Conservation (phyloP, 1,139 yeast genomes). For the Magnusiomyces magnusii region DNA sequence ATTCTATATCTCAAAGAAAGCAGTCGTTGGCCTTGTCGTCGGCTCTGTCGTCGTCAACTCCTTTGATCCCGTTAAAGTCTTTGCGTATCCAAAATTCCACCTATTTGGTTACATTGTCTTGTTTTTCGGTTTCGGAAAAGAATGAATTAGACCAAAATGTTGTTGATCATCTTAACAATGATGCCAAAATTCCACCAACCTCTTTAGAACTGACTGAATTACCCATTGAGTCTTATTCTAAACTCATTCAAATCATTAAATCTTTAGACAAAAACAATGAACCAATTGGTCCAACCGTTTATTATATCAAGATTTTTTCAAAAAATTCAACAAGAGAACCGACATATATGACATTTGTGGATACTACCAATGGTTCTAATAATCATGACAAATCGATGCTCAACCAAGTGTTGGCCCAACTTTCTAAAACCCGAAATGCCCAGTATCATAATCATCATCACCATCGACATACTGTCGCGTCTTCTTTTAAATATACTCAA, state of each 20-base stretch:
- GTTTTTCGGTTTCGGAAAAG: too few relatives aligned
- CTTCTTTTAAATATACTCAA: background rate
- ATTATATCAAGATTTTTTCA: background rate
- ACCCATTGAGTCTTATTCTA: background rate
- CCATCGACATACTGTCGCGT: background rate
- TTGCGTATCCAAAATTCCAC: too few relatives aligned
- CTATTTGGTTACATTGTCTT: too few relatives aligned
- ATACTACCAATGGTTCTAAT: background rate
- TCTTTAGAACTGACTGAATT: background rate
- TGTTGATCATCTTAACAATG: too few relatives aligned
- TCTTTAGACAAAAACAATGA: background rate
- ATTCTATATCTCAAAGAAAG: background rate
- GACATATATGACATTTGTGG: background rate
- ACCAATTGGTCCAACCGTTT: background rate
- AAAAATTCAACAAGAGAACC: background rate
- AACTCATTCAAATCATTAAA: background rate
- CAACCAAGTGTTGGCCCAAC: background rate
- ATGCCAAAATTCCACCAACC: background rate
- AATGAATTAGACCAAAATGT: too few relatives aligned
- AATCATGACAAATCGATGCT: background rate
- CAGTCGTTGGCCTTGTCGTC: background rate
- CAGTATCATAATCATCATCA: background rate
- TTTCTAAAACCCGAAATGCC: background rate
- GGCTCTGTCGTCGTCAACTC: background rate
- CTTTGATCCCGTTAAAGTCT: too few relatives aligned